Conservation (phyloP, 139 green algal species). For the Nannochloris sp. region DNA sequence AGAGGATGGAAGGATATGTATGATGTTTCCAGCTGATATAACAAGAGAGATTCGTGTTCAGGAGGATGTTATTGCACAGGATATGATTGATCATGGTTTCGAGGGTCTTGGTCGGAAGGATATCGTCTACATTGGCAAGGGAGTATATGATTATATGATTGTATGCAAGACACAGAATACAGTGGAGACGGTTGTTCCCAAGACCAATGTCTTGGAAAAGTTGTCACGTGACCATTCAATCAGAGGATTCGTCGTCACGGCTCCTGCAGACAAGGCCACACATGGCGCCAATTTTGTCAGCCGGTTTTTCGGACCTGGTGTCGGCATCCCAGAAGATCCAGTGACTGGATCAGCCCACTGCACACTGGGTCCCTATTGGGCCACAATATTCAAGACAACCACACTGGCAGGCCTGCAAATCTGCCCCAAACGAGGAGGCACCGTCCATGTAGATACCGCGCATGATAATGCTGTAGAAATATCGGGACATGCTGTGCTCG, state of each 20-base stretch:
- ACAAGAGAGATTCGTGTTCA: conserved; percentile 5
- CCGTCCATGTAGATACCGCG: neutral
- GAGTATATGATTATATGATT: too few species aligned
- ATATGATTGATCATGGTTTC: neutral
- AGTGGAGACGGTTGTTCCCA: conserved; percentile 34
- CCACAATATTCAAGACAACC: conserved; percentile 18
- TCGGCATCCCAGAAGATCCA: conserved; percentile 76
- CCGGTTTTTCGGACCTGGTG: conserved; percentile 79
- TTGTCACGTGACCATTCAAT: too few species aligned
- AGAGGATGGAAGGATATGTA: neutral
- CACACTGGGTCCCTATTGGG: conserved; percentile 54
- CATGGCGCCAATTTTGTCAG: conserved; percentile 37
- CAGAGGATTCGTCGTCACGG: too few species aligned
- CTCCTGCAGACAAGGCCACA: too few species aligned
- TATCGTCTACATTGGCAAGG: too few species aligned
- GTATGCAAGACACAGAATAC: neutral
- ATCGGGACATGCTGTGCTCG: neutral
- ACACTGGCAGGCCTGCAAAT: conserved; percentile 37
- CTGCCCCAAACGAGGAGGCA: conserved; percentile 27
- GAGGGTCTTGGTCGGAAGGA: neutral
- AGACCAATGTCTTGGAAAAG: conserved; percentile 13
- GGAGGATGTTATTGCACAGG: neutral
- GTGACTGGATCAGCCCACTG: conserved; percentile 72
- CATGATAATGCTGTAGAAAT: neutral
- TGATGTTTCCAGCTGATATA: conserved; percentile 22